Evolutionary conservation across 192 early-diverging fungal species (phyloP), one percentile per base, ranked within the genome.

Genomic region (Coemansia sp.): DNA sequence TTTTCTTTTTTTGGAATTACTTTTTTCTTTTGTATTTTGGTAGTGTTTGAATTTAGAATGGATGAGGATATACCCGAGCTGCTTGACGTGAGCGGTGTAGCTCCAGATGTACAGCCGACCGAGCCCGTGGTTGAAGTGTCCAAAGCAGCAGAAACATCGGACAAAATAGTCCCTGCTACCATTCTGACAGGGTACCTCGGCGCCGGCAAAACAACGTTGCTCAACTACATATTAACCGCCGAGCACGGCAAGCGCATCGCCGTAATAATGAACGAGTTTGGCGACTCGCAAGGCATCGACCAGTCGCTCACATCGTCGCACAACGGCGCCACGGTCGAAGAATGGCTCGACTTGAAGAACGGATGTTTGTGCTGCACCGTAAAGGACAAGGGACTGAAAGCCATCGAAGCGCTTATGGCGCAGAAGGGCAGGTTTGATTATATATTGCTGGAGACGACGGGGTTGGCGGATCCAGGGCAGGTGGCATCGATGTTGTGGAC

Each of bases 241-340:
- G 86, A 90, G 68, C 97, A 97, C 62, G 88, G 91, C n/a, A 94
- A 94, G 72, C 89, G 91, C 19, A 96, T 99, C 41, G 97, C 97
- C 0, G 94, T 99, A 21, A 95, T 99, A 29, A 84, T 99, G 74
- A 99, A 99, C 69, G 97, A 99, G 83, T 99, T 99, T 87, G 97
- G 96, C 47, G 95, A 97, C 66, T 89, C 90, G 51, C 88, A 91
- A 24, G 97, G 92, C 17, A 94, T 99, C 60, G 97, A 99, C 73
- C 93, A 96, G 72, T 86, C 92, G 47, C 82, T 98, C 60, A 85
- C 95, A 21, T 88, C 86, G 29, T 84, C 92, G 54, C 85, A 76
- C 64, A 70, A 87, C 47, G 97, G 95, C 22, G 87, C 87, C 41
- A 84, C 92, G 62, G 90, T 91, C 17, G 94, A 98, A 57, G 96